Evolutionary conservation across 164 flowering plant genomes (phyloP).

Genomic region (Platanus orientalis): DNA sequence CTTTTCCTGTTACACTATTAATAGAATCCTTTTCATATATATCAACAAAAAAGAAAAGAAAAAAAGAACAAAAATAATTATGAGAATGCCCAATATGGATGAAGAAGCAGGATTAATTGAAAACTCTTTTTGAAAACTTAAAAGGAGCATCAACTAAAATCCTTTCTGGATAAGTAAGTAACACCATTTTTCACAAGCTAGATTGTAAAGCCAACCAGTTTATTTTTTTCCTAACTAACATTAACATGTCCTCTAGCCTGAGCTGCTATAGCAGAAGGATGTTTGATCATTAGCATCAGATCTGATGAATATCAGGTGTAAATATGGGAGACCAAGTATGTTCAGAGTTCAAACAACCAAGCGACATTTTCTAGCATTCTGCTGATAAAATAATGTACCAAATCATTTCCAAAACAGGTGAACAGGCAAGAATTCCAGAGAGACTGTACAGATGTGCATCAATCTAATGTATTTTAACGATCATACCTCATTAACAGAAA

Average conservation of each 20-base stretch:
- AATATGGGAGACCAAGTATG: too few relatives aligned
- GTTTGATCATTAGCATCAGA: background rate
- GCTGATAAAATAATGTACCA: too few relatives aligned
- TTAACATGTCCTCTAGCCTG: background rate
- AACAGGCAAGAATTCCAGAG: background rate
- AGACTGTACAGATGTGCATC: background rate
- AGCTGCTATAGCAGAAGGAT: background rate
- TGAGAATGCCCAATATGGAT: too few relatives aligned
- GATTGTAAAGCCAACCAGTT: too few relatives aligned
- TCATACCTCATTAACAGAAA: conserved; percentile 83
- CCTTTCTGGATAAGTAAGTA: background rate
- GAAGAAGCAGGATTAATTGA: background rate
- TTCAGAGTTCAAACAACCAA: background rate
- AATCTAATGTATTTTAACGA: background rate
- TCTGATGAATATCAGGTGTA: background rate
- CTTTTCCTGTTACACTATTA: too few relatives aligned
- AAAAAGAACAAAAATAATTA: too few relatives aligned
- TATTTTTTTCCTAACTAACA: background rate
- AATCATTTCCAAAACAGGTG: too few relatives aligned
- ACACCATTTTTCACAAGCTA: background rate
- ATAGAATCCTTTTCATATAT: too few relatives aligned
- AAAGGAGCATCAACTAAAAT: background rate
- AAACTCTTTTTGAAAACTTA: background rate
- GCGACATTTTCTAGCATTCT: background rate
- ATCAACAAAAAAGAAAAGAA: too few relatives aligned